Evolutionary conservation across 306 rosid genomes (phyloP).

Genomic region (Urtica urens): DNA sequence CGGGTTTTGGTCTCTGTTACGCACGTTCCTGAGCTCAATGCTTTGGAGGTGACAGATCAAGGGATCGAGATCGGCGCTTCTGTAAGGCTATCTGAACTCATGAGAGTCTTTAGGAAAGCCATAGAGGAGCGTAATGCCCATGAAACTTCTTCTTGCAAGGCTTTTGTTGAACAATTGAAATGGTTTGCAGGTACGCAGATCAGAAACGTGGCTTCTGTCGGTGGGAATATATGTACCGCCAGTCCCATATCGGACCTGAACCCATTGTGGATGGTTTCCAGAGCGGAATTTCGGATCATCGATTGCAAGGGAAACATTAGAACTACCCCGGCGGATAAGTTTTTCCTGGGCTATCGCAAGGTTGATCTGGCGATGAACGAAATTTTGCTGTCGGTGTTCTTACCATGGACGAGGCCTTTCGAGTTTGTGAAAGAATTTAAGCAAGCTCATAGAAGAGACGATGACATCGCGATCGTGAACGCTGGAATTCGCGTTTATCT

Average conservation of each 20-base stretch:
- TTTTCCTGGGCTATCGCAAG: constrained; percentile 79
- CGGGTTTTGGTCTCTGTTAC: constrained; percentile 53
- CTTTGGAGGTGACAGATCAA: constrained; percentile 43
- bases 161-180: constrained; percentile 78
- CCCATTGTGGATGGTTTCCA: constrained; percentile 90
- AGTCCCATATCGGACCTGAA: constrained; percentile 97
- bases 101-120: constrained; percentile 43
- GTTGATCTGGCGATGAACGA: constrained; percentile 67
- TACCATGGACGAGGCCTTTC: constrained; percentile 80
- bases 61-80: constrained; percentile 89
- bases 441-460: constrained; percentile 96
- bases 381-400: constrained; percentile 70
- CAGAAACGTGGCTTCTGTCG: constrained; percentile 79
- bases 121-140: constrained; percentile 43
- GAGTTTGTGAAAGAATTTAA: constrained; percentile 90
- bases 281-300: constrained; percentile 64
- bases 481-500: constrained; percentile 82
- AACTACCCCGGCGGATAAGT: constrained; percentile 54
- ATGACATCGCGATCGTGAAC: constrained; percentile 92
- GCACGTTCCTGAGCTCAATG: constrained; percentile 66
- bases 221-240: constrained; percentile 94
- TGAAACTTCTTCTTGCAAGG: constrained; percentile 70
- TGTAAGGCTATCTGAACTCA: constrained; percentile 70
- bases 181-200: constrained; percentile 98
- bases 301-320: constrained; percentile 56